A percentile compares a stretch with the other conserved stretches of the same genome.
Evolutionary conservation across 179 eudicot genomes (phyloP).

Genomic region (Silene coronaria): DNA sequence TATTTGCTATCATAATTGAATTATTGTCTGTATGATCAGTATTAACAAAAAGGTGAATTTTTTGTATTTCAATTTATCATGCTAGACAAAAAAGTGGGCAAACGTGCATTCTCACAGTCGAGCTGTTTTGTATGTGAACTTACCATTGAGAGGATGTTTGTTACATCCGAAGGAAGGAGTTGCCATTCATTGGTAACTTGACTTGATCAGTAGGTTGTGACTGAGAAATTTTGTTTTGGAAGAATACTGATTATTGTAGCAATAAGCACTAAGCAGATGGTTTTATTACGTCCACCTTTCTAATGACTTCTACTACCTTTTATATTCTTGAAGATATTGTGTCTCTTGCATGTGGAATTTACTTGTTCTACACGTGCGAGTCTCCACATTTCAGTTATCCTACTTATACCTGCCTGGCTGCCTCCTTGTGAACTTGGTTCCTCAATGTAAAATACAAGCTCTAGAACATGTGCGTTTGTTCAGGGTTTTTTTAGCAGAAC

Average conservation of each 20-base stretch:
- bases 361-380: not conserved
- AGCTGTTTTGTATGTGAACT: not conserved
- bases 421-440: not conserved
- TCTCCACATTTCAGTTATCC: not conserved
- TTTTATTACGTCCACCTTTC: not conserved
- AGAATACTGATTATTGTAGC: not conserved
- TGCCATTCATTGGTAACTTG: not conserved
- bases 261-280: not conserved
- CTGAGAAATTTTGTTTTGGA: not conserved
- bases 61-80: not conserved
- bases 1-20: not conserved
- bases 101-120: not conserved
- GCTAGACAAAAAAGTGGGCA: not conserved
- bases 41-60: not conserved
- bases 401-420: not conserved
- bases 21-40: not conserved
- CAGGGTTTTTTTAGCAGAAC: not conserved
- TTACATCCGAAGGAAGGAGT: not conserved
- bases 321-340: not conserved
- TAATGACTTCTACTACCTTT: not conserved
- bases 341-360: not conserved
- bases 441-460: not conserved
- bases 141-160: not conserved
- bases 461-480: not conserved
- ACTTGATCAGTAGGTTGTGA: not conserved